Evolutionary conservation across 75 land plant species (phyloP), one percentile per base, ranked within the genome.

Genomic region (Adiantum capillusveneris): DNA sequence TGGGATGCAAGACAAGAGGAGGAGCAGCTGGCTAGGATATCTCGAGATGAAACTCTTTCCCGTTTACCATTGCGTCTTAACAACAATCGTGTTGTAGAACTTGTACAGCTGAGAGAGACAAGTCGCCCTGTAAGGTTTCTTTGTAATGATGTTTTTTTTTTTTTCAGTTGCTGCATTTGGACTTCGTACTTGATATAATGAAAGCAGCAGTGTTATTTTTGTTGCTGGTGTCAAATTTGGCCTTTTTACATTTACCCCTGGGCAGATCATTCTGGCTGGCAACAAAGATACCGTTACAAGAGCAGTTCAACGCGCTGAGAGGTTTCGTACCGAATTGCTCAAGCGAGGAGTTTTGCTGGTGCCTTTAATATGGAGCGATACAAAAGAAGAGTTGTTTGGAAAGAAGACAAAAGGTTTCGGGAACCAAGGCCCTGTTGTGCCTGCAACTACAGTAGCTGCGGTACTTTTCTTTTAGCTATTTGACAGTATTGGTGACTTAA

Each of bases 1-100:
- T 93, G 98, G 98, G 98, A 93, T 53, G 88, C 73, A 67, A 93
- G 72, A 64, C 88, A 81, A 62, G 98, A 93, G 56, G 98, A 93
- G 79, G 84, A 88, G 60, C 98, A 93, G 61, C 71, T 93, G 61
- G 74, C 90, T 9, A 81, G 83, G 56, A 93, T 93, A 58, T 63
- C 90, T 14, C 76, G 95, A 46, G 64, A 85, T 65, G 98, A 93
- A 65, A 85, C 85, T 31, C 66, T 93, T 1, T 93, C 98, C 53
- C 79, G 98, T 48, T 66, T 93, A 67, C 95, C 90, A 44, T 58
- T 93, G 58, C 84, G 90, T 18, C 78, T 93, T 59, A 75, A 84
- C 46, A 93, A 82, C 12, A 81, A 79, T 72, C 82, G 98, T 59
- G 66, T 85, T 53, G 78, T 93, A 50, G 95, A 93, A 67, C 86